Base-by-base conservation (phyloP, 2,329 filamentous ascomycete genomes). In the Alternaria sp. region DNA sequence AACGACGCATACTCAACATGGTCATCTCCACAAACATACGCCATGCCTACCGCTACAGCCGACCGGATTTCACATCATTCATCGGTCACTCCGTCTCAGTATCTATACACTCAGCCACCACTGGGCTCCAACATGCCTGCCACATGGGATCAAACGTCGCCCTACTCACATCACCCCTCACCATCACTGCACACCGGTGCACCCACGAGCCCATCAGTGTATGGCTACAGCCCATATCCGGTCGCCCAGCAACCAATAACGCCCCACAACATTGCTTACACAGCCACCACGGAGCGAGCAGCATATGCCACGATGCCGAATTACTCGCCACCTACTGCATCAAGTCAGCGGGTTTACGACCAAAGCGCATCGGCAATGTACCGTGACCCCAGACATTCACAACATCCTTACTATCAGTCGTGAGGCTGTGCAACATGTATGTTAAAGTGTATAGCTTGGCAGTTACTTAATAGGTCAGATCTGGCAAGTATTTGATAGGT, bases 1-100 rank as follows among this genome's bases (percentile, higher is more conserved):
- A 65, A 66, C 46, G 66, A 71, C 25, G 50, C 64, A 26, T 69
- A 68, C 47, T 62, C 68, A 25, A 61, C 62, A 43, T 77, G 73
- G 73, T 63, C 74, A n/a, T 65, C 72, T 23, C 63, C 65, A 54
- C 67, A 71, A 40, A 65, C 63, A 17, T 76, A 73, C 60, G 52
- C 54, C 30, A 55, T 62, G 25, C 55, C 62, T 26, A 62, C 67
- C 17, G 44, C 66, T 4, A 49, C 63, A 21, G 54, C 64, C 13
- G 59, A 63, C 15, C 26, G 64, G 21, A 58, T 55, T 32, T 59
- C 59, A 30, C n/a, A 63, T 28, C 62, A 67, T 30, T n/a, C 67
- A 45, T 57, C 59, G 26, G 56, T 26, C n/a, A 21, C 53, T 13
- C 54, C 66, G 44, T 36, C 49, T 26, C 54, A 60, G 19, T 66